Base-by-base conservation (phyloP, 1,284 basidiomycete species). In the Kalmanozyma brasiliensis region DNA sequence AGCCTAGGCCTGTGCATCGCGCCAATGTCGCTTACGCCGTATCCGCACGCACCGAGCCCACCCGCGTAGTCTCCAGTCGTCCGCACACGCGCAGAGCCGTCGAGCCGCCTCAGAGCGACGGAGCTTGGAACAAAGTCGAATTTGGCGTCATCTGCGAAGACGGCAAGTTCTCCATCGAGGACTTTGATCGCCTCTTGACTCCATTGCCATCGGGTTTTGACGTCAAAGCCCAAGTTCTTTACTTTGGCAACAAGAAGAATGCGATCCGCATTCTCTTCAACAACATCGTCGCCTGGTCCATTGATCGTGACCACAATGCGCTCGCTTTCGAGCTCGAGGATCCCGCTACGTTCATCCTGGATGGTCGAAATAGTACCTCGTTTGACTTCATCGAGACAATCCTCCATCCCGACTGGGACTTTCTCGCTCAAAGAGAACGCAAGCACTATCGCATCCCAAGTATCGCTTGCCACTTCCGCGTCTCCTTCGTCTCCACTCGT, bases 131-230 rank as follows among this genome's bases (percentile, higher is more conserved):
- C n/a, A 30, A n/a, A 8, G 49, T 66, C n/a, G 40, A 60, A 32
- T 66, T 66, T 36, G 63, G 63, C 22, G 48, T 60, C 23, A 41
- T 66, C 23, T 66, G 63, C 44, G 51, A 60, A 14, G 51, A 66
- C 34, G 63, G 52, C n/a, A 24, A 34, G n/a, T 66, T 66, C 36
- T 66, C 57, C 4, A 66, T 66, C 30, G 63, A 66, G 32, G 63
- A 66, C 36, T 55, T 46, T 20, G 63, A 60, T 16, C 10, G 20
- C 16, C 52, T 44, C 2, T 35, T 33, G 2, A 6, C 13, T 2
- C 52, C 56, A 4, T 34, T 60, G 10, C 57, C 63, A 1, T 53
- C 56, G 10, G 63, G 52, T 7, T 55, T 66, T 9, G 57, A 60
- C 30, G 37, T 41, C 26, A 51, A 55, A 19, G 36, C 38, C 7